A percentile compares a stretch with the other conserved stretches of the same genome.
Evolutionary conservation across 2,329 filamentous ascomycete species (phyloP).

Genomic region (Paecilomyces sp.): DNA sequence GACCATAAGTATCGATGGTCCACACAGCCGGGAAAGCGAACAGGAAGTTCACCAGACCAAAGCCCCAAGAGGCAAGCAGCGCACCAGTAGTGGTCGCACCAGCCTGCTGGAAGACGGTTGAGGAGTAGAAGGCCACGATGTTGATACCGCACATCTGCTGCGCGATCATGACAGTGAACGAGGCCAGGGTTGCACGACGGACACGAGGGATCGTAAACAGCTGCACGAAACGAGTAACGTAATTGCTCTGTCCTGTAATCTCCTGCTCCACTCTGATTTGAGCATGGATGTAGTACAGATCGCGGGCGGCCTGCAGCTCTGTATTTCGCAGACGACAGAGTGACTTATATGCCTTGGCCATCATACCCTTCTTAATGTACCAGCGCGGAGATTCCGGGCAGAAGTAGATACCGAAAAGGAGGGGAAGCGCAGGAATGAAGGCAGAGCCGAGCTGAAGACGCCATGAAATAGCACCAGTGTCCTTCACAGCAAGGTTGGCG

Average conservation of each 20-base stretch:
- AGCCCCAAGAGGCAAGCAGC: slow-evolving; percentile 57
- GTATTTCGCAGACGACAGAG: slow-evolving; percentile 52
- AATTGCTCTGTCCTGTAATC: slow-evolving; percentile 44
- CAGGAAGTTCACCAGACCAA: slow-evolving; percentile 58
- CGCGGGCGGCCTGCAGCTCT: slow-evolving; percentile 54
- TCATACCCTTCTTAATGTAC: slow-evolving; percentile 60
- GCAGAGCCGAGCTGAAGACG: slow-evolving; percentile 58
- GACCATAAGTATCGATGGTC: slow-evolving; percentile 63
- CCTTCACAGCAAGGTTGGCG: slow-evolving; percentile 58
- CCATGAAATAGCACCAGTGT: slow-evolving; percentile 55
- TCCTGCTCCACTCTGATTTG: slow-evolving; percentile 43
- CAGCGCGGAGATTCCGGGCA: slow-evolving; percentile 61
- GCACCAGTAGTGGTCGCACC: slow-evolving; percentile 51
- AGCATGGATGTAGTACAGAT: slow-evolving; percentile 55
- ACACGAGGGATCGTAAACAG: slow-evolving; percentile 44
- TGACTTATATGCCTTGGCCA: slow-evolving; percentile 54
- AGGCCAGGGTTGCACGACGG: slow-evolving; percentile 62
- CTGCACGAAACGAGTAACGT: slow-evolving; percentile 52
- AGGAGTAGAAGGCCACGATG: slow-evolving; percentile 70
- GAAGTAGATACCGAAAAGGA: slow-evolving; percentile 52
- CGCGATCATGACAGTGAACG: slow-evolving; percentile 72
- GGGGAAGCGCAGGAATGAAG: slow-evolving; percentile 57
- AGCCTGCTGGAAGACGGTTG: slow-evolving; percentile 49
- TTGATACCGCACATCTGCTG: slow-evolving; percentile 68
- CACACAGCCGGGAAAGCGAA: slow-evolving; percentile 59